A percentile compares a stretch with the other conserved stretches of the same genome.
Evolutionary conservation across 306 rosid species (phyloP).

Genomic region (Prunus salicina): DNA sequence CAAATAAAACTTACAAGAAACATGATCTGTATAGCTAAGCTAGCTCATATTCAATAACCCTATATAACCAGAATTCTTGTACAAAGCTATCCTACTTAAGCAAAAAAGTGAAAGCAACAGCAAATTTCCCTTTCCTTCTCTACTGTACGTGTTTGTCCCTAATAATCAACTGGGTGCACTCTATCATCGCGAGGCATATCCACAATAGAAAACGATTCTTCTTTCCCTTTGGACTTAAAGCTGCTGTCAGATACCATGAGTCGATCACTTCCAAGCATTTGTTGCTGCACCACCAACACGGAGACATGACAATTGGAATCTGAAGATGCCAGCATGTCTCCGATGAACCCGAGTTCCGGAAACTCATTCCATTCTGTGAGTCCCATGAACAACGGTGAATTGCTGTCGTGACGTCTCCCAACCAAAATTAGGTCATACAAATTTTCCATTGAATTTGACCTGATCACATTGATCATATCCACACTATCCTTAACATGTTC

Average conservation of each 20-base stretch:
- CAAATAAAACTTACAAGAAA: not conserved
- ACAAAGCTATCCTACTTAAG: not conserved
- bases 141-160: not conserved
- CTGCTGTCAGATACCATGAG: not conserved
- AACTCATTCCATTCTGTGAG: constrained; percentile 52
- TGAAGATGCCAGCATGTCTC: constrained; percentile 48
- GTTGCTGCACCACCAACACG: constrained; percentile 66
- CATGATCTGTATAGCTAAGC: not conserved
- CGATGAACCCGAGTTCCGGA: constrained; percentile 60
- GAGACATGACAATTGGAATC: constrained; percentile 32
- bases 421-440: constrained; percentile 44
- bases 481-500: constrained; percentile 35
- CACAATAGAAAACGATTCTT: not conserved
- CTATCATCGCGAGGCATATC: not conserved
- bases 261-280: constrained; percentile 9
- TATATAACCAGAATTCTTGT: not conserved
- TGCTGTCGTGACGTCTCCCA: constrained; percentile 48
- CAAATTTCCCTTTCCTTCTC: not conserved
- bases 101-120: not conserved
- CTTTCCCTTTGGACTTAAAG: constrained; percentile 9
- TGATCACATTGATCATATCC: constrained; percentile 37
- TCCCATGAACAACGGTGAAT: constrained; percentile 38
- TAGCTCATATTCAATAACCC: not conserved
- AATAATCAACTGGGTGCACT: not conserved
- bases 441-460: constrained; percentile 24